These are phyloP conservation scores for Hyaloscypha hepaticicola DNA, from an alignment of 495 filamentous ascomycete genomes.

Conservation along the genomic window DNA sequence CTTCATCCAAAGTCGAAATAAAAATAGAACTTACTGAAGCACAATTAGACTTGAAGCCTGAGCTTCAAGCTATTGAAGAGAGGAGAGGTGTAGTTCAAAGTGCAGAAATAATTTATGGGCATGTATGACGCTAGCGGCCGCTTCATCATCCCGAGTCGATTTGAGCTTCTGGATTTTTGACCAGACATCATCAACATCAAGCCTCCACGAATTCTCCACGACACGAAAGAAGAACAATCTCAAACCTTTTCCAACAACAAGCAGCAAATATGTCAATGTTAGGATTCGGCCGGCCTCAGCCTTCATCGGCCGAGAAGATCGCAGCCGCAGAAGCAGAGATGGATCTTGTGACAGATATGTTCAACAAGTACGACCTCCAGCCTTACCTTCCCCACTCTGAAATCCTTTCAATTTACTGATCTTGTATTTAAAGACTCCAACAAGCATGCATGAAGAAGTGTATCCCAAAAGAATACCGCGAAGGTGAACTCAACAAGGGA, in stretches of 20 bases:
- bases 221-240: conserved; percentile 4
- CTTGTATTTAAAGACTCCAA: conserved; percentile 57
- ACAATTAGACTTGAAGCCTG: conserved; percentile 16
- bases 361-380: conserved; percentile 73
- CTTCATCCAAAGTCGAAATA: background rate
- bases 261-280: conserved; percentile 80
- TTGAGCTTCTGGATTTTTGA: conserved; percentile 17
- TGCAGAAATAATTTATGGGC: conserved; percentile 12
- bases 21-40: conserved; percentile 9
- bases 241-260: conserved; percentile 10
- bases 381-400: background rate
- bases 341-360: conserved; percentile 95
- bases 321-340: conserved; percentile 89
- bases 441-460: conserved; percentile 92
- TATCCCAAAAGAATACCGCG: conserved; percentile 85
- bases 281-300: conserved; percentile 77
- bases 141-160: background rate
- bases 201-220: background rate
- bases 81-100: background rate
- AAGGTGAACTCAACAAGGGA: conserved; percentile 95
- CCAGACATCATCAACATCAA: conserved; percentile 14
- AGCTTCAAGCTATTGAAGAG: conserved; percentile 14
- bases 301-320: conserved; percentile 93
- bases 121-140: conserved; percentile 25
- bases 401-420: background rate